Base-by-base conservation (phyloP, 2,329 filamentous ascomycete genomes). In the Periconia sp. region DNA sequence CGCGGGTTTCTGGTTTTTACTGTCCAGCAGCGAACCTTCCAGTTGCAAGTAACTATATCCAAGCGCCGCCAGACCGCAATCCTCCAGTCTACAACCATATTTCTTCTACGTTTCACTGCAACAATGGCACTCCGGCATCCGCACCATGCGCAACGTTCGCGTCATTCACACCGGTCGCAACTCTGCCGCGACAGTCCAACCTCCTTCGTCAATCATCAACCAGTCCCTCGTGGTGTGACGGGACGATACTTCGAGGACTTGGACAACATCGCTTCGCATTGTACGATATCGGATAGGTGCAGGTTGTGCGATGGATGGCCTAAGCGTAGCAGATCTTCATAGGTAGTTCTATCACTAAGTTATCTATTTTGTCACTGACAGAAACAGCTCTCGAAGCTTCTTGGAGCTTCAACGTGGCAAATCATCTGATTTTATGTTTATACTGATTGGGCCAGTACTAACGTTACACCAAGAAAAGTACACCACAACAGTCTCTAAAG, bases 121-220 rank as follows among this genome's bases (percentile, higher is more conserved):
- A 37, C 15, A 37, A n/a, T 37, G 33, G 13, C 15, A 37, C 14
- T 41, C 46, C 46, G 33, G 19, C 46, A 49, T 49, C 17, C 46
- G 46, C 33, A 41, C 31, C 46, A 49, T 49, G 1, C n/a, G 46
- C 46, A 49, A 49, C 46, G 46, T 23, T 49, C 35, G 33, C 23
- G 23, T 27, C 35, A 49, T 49, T 49, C 46, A 49, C 46, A 49
- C 33, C 33, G 20, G 46, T 2, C 46, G 35, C 46, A 49, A 41
- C 46, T 49, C 46, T 49, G 46, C 46, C 46, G 35, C 46, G 17
- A 49, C 46, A 41, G 10, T 48, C n/a, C 46, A 41, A 48, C 46
- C 33, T 17, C 46, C 46, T 40, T 48, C 46, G 30, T 48, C 30
- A 33, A 48, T 40, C 35, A 19, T 19, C 37, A 40, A 40, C 33